Conservation (phyloP, 2,329 filamentous ascomycete species). For the Fusarium tjaetaba region DNA sequence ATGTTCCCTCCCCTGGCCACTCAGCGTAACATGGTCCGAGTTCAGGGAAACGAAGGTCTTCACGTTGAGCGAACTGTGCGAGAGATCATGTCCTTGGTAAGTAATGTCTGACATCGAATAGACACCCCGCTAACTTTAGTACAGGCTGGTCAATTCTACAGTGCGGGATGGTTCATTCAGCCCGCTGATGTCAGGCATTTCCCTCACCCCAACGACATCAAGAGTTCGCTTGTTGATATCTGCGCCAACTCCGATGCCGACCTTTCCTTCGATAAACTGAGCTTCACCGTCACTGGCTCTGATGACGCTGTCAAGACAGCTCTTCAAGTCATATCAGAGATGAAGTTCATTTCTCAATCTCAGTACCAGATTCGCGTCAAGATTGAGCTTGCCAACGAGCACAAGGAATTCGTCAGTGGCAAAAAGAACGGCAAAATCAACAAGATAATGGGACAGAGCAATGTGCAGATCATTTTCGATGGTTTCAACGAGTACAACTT, state of each 20-base stretch:
- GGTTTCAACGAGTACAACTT: conserved; percentile 99
- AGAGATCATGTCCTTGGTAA: conserved; percentile 92
- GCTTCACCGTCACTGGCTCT: conserved; percentile 93
- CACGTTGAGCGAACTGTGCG: conserved; percentile 95
- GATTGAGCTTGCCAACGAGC: conserved; percentile 98
- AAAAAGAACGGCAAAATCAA: conserved; percentile 99
- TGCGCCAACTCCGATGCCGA: conserved; percentile 97
- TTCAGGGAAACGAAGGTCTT: conserved; percentile 92
- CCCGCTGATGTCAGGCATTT: conserved; percentile 73
- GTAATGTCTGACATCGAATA: conserved; percentile 43
- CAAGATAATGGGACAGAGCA: conserved; percentile 99
- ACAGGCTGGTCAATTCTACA: conserved; percentile 96
- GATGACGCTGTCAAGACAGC: conserved; percentile 96
- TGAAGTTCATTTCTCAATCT: conserved; percentile 86
- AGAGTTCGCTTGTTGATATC: conserved; percentile 93
- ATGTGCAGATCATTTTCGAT: conserved; percentile 98
- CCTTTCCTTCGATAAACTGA: conserved; percentile 91
- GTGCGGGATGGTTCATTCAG: conserved; percentile 94
- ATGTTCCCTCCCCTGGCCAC: conserved; percentile 89
- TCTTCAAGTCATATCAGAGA: conserved; percentile 91
- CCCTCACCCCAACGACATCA: conserved; percentile 77
- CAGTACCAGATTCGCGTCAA: conserved; percentile 96
- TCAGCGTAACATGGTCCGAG: conserved; percentile 83
- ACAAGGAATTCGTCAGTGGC: conserved; percentile 98
- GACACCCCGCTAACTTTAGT: conserved; percentile 36